phyloP scores from a whole-genome alignment of 2,329 filamentous ascomycete species.

The Graphium sp. region DNA sequence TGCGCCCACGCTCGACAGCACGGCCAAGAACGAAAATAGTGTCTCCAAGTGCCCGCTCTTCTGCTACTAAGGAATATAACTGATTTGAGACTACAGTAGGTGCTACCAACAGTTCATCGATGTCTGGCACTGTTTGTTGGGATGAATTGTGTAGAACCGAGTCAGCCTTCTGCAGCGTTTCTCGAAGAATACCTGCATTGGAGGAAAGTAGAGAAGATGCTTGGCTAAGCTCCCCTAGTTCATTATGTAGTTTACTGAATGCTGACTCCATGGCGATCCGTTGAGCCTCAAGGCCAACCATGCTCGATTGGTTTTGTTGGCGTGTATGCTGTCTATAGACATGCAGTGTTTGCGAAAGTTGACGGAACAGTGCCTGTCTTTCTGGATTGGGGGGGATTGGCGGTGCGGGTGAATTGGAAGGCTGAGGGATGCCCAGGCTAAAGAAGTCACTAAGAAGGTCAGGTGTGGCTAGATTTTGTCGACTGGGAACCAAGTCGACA shows the following conservation, averaged over 20 bases:
- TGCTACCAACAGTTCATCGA: conserved; percentile 86
- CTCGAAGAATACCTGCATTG: conserved; percentile 65
- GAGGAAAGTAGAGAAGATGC: conserved; percentile 54
- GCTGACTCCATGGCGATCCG: conserved; percentile 59
- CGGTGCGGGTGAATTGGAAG: conserved; percentile 45
- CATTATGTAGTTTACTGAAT: conserved; percentile 52
- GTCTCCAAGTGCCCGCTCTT: conserved; percentile 75
- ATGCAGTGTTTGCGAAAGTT: conserved; percentile 55
- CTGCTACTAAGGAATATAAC: conserved; percentile 74
- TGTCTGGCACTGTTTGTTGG: conserved; percentile 50
- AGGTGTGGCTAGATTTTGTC: too few species aligned
- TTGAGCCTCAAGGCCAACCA: conserved; percentile 65
- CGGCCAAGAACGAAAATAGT: conserved; percentile 69
- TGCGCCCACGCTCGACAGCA: conserved; percentile 55
- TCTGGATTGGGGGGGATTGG: conserved; percentile 92
- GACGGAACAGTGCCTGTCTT: conserved; percentile 70
- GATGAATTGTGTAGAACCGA: conserved; percentile 57
- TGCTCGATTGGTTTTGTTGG: conserved; percentile 54
- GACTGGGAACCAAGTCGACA: too few species aligned
- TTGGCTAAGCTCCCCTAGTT: conserved; percentile 54
- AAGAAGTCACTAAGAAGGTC: too few species aligned
- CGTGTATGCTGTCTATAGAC: conserved; percentile 52
- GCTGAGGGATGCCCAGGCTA: too few species aligned
- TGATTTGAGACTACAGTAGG: conserved; percentile 88
- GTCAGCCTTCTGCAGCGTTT: conserved; percentile 65